phyloP scores from a whole-genome alignment of 2,329 filamentous ascomycete genomes.

The Coniosporium tulheliwenetii region DNA sequence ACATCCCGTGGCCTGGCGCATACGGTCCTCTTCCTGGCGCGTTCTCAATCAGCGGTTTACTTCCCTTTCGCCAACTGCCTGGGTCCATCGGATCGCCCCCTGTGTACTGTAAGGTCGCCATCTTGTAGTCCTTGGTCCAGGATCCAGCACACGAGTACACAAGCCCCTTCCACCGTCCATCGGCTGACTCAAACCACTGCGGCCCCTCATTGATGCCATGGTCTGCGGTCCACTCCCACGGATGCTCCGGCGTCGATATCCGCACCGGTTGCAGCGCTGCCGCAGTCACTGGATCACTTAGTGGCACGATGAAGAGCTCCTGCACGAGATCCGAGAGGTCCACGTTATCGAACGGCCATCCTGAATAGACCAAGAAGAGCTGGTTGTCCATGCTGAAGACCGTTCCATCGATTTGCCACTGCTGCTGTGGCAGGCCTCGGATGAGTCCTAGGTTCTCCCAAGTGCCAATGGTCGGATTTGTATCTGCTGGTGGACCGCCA shows the following conservation, averaged over 20 bases:
- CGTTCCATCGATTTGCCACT: slow-evolving; percentile 34
- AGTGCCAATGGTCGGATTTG: slow-evolving; percentile 13
- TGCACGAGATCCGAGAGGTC: slow-evolving; percentile 21
- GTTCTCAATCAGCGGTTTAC: slow-evolving; percentile 21
- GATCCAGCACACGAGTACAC: slow-evolving; percentile 29
- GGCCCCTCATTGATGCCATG: slow-evolving; percentile 31
- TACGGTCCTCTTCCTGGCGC: slow-evolving; percentile 21
- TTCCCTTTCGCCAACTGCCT: slow-evolving; percentile 22
- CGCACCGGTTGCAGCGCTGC: slow-evolving; percentile 17
- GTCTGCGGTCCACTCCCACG: slow-evolving; percentile 23
- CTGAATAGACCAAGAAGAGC: slow-evolving; percentile 29
- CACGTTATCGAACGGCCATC: slow-evolving; percentile 24
- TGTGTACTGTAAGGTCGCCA: slow-evolving; percentile 25
- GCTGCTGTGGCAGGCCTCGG: slow-evolving; percentile 21
- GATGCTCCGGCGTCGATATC: slow-evolving; percentile 23
- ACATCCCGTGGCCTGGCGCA: slow-evolving; percentile 30
- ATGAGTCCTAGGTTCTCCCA: slow-evolving; percentile 28
- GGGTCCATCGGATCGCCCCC: slow-evolving; percentile 24
- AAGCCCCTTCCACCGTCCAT: slow-evolving; percentile 24
- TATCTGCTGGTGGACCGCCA: slow-evolving; percentile 18
- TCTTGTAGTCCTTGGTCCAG: slow-evolving; percentile 33
- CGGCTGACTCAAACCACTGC: slow-evolving; percentile 19
- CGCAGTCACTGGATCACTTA: slow-evolving; percentile 19
- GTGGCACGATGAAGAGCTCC: slow-evolving; percentile 26
- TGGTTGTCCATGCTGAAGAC: slow-evolving; percentile 21